Conservation (phyloP, 352 stramenopile species). For the Nothophytophthora sp. region DNA sequence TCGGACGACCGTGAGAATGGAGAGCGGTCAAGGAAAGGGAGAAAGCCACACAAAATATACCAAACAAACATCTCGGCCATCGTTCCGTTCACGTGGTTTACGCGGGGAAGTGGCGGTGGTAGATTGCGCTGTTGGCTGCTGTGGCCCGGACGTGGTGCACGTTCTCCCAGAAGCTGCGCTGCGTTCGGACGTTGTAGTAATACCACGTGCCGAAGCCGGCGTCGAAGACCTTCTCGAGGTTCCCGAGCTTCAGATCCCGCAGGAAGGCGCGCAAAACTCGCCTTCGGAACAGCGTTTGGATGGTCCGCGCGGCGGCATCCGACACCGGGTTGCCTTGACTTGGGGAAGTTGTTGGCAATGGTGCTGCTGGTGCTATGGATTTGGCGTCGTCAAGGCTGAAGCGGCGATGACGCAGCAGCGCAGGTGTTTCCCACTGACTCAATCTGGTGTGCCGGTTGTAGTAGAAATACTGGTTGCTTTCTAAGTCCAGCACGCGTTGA, state of each 20-base stretch:
- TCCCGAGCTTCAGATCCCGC: slow-evolving; percentile 32
- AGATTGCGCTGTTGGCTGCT: slow-evolving; percentile 18
- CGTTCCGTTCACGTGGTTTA: neutral
- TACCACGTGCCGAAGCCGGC: slow-evolving; percentile 46
- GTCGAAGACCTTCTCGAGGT: slow-evolving; percentile 48
- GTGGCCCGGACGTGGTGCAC: slow-evolving; percentile 27
- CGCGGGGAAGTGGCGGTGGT: slow-evolving; percentile 2
- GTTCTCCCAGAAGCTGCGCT: slow-evolving; percentile 56
- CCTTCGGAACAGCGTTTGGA: slow-evolving; percentile 41
- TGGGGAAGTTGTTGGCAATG: neutral
- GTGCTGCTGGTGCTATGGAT: neutral
- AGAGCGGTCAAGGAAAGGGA: too few relatives aligned
- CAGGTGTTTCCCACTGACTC: slow-evolving; percentile 39
- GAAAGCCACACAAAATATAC: too few relatives aligned
- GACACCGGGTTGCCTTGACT: neutral
- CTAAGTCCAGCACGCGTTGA: slow-evolving; percentile 30
- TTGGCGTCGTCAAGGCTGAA: slow-evolving; percentile 1
- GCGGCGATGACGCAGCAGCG: slow-evolving; percentile 16
- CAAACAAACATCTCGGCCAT: too few relatives aligned
- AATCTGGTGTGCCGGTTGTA: slow-evolving; percentile 37
- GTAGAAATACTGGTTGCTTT: slow-evolving; percentile 45
- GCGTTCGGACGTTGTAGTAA: slow-evolving; percentile 55
- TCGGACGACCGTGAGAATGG: too few relatives aligned
- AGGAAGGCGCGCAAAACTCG: slow-evolving; percentile 36
- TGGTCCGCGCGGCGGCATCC: slow-evolving; percentile 26